Evolutionary conservation across 192 early-diverging fungal species (phyloP), one percentile per base, ranked within the genome.

Genomic region (Coemansia sp.): DNA sequence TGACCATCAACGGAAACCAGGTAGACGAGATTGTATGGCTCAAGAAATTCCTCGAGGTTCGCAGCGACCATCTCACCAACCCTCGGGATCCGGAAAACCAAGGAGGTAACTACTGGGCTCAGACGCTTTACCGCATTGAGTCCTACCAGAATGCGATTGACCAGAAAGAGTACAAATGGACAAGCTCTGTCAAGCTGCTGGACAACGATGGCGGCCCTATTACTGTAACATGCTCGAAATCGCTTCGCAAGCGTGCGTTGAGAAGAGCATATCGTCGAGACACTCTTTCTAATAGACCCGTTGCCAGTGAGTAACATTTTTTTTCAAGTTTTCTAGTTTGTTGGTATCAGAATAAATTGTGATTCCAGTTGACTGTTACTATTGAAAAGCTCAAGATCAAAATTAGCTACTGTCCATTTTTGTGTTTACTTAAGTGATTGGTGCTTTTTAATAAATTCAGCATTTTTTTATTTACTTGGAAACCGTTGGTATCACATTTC

Each of bases 1-100:
- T 80, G 16, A 62, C 20, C 4, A 52, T 80, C 63, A 80, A 71
- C 34, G 72, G 72, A 0, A 38, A 68, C 28, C 42, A 75, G 34
- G 73, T 75, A 1, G 69, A 71, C 68, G 81, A 85, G 51, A 65
- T 75, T 25, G 75, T 56, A 7, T 85, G 77, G 73, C 69, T 87
- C 0, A 61, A 52, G 6, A 50, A 64, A 62, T 87, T 87, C 55
- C 31, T 87, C 25, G 56, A 63, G 7, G 63, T 85, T 4, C 78
- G 83, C 32, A 62, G 17, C 5, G 57, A 55, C 40, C 67, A 76
- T 12, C 71, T 87, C 20, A 72, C 67, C 36, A 58, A 84, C 50
- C 78, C 85, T 17, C 49, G 64, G 25, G 66, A 79, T 17, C 31
- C 32, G 22, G 69, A 66, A 0, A 78, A 78, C 38, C 62, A 69